phyloP scores from a whole-genome alignment of 2,329 filamentous ascomycete genomes.

The Pseudogymnoascus sp. region DNA sequence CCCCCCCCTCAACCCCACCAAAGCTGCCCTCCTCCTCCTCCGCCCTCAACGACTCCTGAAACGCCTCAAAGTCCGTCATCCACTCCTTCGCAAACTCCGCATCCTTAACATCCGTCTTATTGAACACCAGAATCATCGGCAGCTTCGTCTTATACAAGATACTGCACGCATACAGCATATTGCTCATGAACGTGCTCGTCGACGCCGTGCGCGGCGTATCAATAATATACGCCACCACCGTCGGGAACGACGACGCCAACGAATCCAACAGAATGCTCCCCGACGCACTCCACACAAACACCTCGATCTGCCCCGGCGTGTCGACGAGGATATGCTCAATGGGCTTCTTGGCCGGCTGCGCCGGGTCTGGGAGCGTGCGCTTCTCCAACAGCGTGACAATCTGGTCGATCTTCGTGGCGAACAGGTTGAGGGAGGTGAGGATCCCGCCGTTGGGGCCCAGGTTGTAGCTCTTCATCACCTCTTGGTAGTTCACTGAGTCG shows the following conservation, averaged over 20 bases:
- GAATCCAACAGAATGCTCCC: constrained; percentile 91
- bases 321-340: constrained; percentile 86
- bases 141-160: constrained; percentile 98
- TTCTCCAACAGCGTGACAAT: constrained; percentile 86
- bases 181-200: constrained; percentile 97
- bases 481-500: constrained; percentile 97
- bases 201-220: constrained; percentile 90
- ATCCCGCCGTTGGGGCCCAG: constrained; percentile 96
- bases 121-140: constrained; percentile 98
- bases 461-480: constrained; percentile 99
- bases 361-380: constrained; percentile 58
- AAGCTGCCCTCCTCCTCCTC: constrained; percentile 75
- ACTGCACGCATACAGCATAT: constrained; percentile 98
- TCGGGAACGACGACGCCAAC: constrained; percentile 88
- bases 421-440: constrained; percentile 88
- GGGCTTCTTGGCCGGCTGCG: constrained; percentile 44
- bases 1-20: constrained; percentile 52
- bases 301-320: constrained; percentile 95
- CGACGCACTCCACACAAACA: constrained; percentile 96
- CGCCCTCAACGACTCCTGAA: constrained; percentile 72
- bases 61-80: constrained; percentile 98
- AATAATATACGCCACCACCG: constrained; percentile 94
- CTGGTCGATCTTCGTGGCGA: constrained; percentile 97
- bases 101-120: constrained; percentile 95
- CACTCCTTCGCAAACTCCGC: constrained; percentile 90